A percentile compares a stretch with the other conserved stretches of the same genome.
Conservation (phyloP, 1,284 basidiomycete species). For the Dichomitus squalens region DNA sequence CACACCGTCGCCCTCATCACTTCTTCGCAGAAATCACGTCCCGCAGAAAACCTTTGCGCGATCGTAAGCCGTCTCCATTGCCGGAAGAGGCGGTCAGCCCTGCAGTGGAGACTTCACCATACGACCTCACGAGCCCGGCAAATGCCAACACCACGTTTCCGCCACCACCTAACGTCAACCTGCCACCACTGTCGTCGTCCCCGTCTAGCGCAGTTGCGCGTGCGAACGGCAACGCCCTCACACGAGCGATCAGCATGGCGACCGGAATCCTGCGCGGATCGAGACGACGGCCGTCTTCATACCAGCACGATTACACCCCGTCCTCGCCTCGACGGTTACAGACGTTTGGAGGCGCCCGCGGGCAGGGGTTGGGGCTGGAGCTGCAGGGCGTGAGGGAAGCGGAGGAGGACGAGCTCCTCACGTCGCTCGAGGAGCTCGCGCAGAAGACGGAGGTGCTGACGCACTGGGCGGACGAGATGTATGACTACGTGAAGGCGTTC, state of each 20-base stretch:
- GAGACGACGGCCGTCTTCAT: conserved; percentile 29
- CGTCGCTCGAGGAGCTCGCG: conserved; percentile 82
- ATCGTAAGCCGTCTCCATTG: conserved; percentile 51
- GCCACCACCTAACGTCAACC: conserved; percentile 49
- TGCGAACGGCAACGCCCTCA: conserved; percentile 72
- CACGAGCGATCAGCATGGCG: conserved; percentile 85
- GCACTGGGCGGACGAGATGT: conserved; percentile 93
- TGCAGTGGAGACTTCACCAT: conserved; percentile 33
- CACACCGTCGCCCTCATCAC: conserved; percentile 5
- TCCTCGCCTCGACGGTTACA: conserved; percentile 55
- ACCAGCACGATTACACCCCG: conserved; percentile 30
- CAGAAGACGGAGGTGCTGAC: conserved; percentile 95
- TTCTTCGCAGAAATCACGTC: conserved; percentile 63
- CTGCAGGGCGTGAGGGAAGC: conserved; percentile 58
- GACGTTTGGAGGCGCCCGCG: conserved; percentile 34
- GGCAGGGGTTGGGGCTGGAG: conserved; percentile 30
- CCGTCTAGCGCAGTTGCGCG: conserved; percentile 62
- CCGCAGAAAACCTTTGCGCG: conserved; percentile 58
- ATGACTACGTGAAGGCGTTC: conserved; percentile 77
- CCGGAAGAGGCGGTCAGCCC: conserved; percentile 40
- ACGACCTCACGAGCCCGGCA: conserved; percentile 31
- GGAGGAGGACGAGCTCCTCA: conserved; percentile 80
- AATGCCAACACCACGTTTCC: conserved; percentile 60
- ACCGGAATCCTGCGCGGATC: conserved; percentile 89
- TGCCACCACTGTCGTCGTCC: conserved; percentile 60